Percentiles rank a stretch among this genome's conserved stretches.
phyloP scores from a whole-genome alignment of 306 rosid genomes.

The Chamaecrista fasciculata region DNA sequence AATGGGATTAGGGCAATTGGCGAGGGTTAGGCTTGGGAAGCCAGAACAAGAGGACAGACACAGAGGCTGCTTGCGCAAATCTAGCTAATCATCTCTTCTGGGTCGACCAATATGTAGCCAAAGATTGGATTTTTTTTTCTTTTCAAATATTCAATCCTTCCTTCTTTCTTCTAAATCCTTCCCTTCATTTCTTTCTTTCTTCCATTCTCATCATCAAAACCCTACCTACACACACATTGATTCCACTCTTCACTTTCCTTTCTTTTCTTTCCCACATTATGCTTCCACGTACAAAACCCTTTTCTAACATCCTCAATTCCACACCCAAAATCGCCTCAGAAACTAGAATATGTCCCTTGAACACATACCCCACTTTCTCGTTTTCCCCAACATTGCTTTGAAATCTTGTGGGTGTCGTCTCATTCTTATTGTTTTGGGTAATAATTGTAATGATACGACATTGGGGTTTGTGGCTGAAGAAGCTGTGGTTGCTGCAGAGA shows the following conservation, averaged over 20 bases:
- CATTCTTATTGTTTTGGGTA: conserved; percentile 8
- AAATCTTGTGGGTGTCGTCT: background rate
- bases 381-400: background rate
- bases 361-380: conserved; percentile 15
- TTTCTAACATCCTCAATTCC: conserved; percentile 6
- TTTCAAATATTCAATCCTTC: too few relatives aligned
- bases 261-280: conserved; percentile 43
- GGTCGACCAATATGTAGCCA: conserved; percentile 35
- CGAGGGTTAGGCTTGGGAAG: conserved; percentile 44
- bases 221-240: conserved; percentile 45
- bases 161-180: too few relatives aligned
- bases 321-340: conserved; percentile 25
- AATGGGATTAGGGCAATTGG: conserved; percentile 32
- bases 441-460: conserved; percentile 25
- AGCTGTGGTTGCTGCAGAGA: background rate
- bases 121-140: conserved; percentile 12
- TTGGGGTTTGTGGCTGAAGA: conserved; percentile 7
- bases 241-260: conserved; percentile 37
- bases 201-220: background rate
- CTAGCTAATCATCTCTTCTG: conserved; percentile 69
- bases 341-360: conserved; percentile 15
- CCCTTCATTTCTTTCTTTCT: too few relatives aligned
- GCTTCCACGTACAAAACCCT: conserved; percentile 35
- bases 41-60: conserved; percentile 32
- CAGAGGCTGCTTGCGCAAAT: conserved; percentile 83